phyloP scores from a whole-genome alignment of 108 stramenopile genomes.

The Nitzschia palea region DNA sequence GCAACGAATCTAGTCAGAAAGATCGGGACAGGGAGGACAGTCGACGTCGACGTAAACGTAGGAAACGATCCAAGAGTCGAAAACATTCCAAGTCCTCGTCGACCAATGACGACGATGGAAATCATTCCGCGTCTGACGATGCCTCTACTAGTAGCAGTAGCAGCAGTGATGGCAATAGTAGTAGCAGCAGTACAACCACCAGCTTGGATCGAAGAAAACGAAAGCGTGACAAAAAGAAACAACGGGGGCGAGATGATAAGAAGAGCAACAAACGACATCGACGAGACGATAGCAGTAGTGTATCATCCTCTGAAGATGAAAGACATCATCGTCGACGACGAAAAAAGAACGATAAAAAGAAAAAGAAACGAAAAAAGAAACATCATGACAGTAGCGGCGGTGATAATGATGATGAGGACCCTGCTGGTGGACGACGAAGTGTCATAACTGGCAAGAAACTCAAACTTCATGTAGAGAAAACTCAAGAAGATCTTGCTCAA shows the following conservation, averaged over 20 bases:
- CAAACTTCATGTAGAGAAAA: conserved; percentile 83
- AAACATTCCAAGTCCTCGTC: no score
- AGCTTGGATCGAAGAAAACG: not conserved
- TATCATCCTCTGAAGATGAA: conserved; percentile 12
- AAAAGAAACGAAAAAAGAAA: conserved; percentile 27
- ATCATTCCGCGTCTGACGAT: conserved; percentile 17
- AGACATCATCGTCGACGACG: not conserved
- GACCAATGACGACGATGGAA: conserved; percentile 14
- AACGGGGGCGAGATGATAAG: no score
- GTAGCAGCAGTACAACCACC: not conserved
- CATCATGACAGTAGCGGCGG: conserved; percentile 23
- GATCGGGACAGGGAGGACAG: no score
- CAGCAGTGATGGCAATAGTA: not conserved
- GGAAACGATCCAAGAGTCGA: not conserved
- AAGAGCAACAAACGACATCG: conserved; percentile 6
- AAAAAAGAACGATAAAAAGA: not conserved
- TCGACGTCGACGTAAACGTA: not conserved
- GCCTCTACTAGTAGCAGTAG: conserved; percentile 3
- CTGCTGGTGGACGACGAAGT: conserved; percentile 48
- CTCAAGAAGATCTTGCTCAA: conserved; percentile 74
- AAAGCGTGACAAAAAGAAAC: conserved; percentile 7
- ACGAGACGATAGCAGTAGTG: not conserved
- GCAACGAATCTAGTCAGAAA: no score
- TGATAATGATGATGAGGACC: conserved; percentile 37
- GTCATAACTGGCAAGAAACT: conserved; percentile 81